Conservation (phyloP, 805 yeast genomes). For the Wickerhamomyces alni region DNA sequence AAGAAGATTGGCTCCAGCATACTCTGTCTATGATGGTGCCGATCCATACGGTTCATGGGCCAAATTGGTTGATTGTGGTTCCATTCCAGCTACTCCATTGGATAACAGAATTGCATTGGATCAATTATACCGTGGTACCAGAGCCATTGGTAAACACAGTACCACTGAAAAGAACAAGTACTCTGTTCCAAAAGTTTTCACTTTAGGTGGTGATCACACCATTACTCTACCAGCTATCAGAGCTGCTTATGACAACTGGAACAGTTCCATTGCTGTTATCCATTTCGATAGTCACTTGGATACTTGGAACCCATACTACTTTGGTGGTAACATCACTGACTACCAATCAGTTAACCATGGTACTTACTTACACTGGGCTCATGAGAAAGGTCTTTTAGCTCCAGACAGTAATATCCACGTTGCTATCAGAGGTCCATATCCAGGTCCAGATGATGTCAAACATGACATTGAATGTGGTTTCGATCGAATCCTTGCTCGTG, state of each 20-base stretch:
- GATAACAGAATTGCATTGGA: slow-evolving; percentile 56
- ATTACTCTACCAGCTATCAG: slow-evolving; percentile 42
- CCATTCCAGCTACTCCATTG: slow-evolving; percentile 57
- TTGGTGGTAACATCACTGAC: slow-evolving; percentile 57
- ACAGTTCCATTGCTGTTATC: slow-evolving; percentile 35
- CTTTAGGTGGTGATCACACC: slow-evolving; percentile 54
- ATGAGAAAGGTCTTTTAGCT: slow-evolving; percentile 55
- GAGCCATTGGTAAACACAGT: slow-evolving; percentile 36
- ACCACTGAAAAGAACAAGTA: slow-evolving; percentile 25
- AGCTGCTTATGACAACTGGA: slow-evolving; percentile 41
- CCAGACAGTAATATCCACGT: slow-evolving; percentile 49
- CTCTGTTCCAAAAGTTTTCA: slow-evolving; percentile 33
- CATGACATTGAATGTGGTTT: slow-evolving; percentile 49
- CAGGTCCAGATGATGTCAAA: slow-evolving; percentile 27
- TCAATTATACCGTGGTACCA: slow-evolving; percentile 47
- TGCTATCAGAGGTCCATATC: slow-evolving; percentile 61
- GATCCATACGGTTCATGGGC: slow-evolving; percentile 51
- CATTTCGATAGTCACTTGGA: slow-evolving; percentile 50
- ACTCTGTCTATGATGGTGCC: slow-evolving; percentile 46
- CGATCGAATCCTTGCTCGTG: slow-evolving; percentile 39
- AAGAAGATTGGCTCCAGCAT: slow-evolving; percentile 35
- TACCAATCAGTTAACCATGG: slow-evolving; percentile 63
- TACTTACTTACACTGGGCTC: slow-evolving; percentile 64
- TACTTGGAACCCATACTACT: slow-evolving; percentile 59
- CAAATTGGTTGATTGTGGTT: slow-evolving; percentile 52